A percentile compares a stretch with the other conserved stretches of the same genome.
Conservation (phyloP, 2,329 filamentous ascomycete species). For the Seiridium cupressi region DNA sequence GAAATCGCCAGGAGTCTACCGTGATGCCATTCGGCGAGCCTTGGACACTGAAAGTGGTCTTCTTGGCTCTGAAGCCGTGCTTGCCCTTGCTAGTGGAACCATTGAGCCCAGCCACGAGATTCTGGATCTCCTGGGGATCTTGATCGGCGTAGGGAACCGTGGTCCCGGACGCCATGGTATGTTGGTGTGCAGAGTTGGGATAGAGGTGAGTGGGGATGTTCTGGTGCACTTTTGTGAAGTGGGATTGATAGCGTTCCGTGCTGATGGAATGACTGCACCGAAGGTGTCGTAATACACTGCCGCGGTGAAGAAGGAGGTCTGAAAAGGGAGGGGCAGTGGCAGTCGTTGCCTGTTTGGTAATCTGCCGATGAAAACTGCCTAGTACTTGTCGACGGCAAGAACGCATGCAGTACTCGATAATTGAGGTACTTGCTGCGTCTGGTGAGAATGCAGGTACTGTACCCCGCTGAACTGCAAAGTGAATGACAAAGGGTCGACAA, state of each 20-base stretch:
- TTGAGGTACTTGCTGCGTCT: too few species aligned
- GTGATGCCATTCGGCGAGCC: constrained; percentile 60
- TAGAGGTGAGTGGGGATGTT: neutral
- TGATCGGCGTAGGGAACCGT: constrained; percentile 65
- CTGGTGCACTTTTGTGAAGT: neutral
- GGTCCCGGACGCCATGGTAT: constrained; percentile 18
- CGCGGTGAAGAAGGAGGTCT: neutral
- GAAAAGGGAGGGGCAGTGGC: neutral
- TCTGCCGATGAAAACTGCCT: neutral
- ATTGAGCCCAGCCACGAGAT: constrained; percentile 65
- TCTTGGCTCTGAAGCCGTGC: constrained; percentile 70
- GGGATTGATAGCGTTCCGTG: neutral
- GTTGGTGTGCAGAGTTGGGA: neutral
- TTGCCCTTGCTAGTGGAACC: constrained; percentile 51
- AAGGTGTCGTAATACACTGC: neutral
- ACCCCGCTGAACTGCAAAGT: too few species aligned
- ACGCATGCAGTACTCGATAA: neutral
- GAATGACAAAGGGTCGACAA: too few species aligned
- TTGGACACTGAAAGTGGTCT: constrained; percentile 70
- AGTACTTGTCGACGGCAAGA: neutral
- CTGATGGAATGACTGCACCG: neutral
- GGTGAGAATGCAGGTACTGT: too few species aligned
- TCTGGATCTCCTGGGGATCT: constrained; percentile 63
- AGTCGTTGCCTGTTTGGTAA: neutral
- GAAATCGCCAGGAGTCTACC: constrained; percentile 90